A percentile compares a stretch with the other conserved stretches of the same genome.
Conservation (phyloP, 2,329 filamentous ascomycete genomes). For the Geosmithia morbida region DNA sequence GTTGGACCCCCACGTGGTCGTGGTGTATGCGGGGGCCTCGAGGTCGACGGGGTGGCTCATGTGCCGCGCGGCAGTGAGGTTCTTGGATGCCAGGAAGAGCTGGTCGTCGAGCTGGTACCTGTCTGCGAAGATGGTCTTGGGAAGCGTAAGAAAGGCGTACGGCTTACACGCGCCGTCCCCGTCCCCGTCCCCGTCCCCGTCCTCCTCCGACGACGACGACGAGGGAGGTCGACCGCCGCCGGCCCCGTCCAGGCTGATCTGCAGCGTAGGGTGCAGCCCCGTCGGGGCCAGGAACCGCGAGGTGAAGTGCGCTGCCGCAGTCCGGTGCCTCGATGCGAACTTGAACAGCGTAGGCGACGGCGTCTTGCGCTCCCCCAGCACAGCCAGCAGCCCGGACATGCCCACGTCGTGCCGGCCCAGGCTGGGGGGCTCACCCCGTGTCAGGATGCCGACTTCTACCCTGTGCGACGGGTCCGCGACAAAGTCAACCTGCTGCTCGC, state of each 20-base stretch:
- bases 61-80: constrained; percentile 53
- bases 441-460: constrained; percentile 71
- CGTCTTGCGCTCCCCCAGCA: constrained; percentile 55
- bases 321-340: constrained; percentile 65
- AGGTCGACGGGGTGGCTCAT: constrained; percentile 71
- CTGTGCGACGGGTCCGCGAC: constrained; percentile 27
- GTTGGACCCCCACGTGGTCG: constrained; percentile 63
- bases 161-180: constrained; percentile 50
- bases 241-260: constrained; percentile 46
- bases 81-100: constrained; percentile 69
- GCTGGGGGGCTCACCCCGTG: constrained; percentile 41
- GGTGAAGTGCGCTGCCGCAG: constrained; percentile 41
- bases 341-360: constrained; percentile 69
- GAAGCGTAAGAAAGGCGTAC: constrained; percentile 72
- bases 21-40: constrained; percentile 75
- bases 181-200: constrained; percentile 34
- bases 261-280: constrained; percentile 72
- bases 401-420: constrained; percentile 60
- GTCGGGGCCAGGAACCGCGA: constrained; percentile 54
- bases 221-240: constrained; percentile 25
- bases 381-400: constrained; percentile 63
- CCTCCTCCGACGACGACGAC: no score
- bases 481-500: constrained; percentile 22
- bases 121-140: constrained; percentile 70
- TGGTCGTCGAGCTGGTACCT: constrained; percentile 68